Conservation (phyloP, 495 filamentous ascomycete genomes). For the Parathielavia appendiculata region DNA sequence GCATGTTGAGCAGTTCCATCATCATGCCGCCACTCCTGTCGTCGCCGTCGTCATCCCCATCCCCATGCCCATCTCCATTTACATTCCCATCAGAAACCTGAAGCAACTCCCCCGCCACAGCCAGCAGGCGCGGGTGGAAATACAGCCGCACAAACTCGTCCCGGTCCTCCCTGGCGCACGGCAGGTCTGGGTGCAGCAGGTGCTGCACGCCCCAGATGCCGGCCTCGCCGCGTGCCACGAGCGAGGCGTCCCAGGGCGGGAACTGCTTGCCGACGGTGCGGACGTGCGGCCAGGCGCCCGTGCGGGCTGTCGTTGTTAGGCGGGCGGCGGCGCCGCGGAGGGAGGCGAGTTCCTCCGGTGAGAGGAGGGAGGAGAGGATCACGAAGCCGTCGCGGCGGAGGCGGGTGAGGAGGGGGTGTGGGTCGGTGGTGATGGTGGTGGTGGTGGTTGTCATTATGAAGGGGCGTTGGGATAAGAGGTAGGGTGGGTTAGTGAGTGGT, state of each 20-base stretch:
- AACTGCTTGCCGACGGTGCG: conserved; percentile 82
- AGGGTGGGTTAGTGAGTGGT: background rate
- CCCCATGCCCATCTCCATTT: background rate
- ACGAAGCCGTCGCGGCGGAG: conserved; percentile 36
- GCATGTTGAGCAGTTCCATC: conserved; percentile 76
- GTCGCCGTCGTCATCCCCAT: conserved; percentile 20
- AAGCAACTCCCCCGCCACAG: conserved; percentile 53
- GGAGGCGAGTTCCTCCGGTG: conserved; percentile 20
- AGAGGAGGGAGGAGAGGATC: conserved; percentile 35
- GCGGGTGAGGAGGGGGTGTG: conserved; percentile 23
- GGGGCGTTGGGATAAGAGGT: background rate
- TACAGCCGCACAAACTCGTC: conserved; percentile 56
- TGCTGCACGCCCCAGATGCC: conserved; percentile 88
- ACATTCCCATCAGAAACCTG: background rate
- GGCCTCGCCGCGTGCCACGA: conserved; percentile 23
- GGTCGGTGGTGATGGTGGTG: conserved; percentile 3
- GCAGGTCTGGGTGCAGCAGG: conserved; percentile 65
- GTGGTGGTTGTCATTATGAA: background rate
- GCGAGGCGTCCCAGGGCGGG: conserved; percentile 63
- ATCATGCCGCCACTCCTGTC: conserved; percentile 44
- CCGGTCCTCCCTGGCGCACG: conserved; percentile 34
- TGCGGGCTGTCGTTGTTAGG: conserved; percentile 52
- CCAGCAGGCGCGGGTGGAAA: conserved; percentile 57
- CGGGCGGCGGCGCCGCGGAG: conserved; percentile 53
- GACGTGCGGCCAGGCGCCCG: conserved; percentile 68